Conservation (phyloP, 208 protist genomes). For the Herpetomonas muscarum region DNA sequence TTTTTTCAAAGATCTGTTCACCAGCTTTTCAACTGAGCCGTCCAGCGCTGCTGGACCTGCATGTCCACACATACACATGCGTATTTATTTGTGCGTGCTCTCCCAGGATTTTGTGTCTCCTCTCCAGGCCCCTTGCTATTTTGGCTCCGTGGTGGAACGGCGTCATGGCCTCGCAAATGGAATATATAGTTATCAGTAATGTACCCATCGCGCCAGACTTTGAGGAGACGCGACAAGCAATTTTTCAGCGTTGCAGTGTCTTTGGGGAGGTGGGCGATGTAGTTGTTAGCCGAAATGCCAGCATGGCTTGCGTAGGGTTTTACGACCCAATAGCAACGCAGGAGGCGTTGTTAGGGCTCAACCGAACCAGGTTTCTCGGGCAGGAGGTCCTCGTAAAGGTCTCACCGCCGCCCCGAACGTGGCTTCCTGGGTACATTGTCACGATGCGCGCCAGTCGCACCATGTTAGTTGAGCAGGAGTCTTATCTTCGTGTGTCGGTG, state of each 20-base stretch:
- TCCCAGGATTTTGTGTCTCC: too few species aligned
- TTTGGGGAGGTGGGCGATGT: slow-evolving; percentile 51
- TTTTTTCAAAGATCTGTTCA: too few species aligned
- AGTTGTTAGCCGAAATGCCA: slow-evolving; percentile 37
- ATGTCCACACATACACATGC: too few species aligned
- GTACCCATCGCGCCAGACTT: too few species aligned
- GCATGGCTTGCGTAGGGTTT: slow-evolving; percentile 53
- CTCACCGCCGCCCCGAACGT: slow-evolving; percentile 32
- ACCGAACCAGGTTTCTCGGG: slow-evolving; percentile 64
- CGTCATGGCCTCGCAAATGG: too few species aligned
- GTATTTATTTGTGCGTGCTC: too few species aligned
- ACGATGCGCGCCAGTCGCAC: slow-evolving; percentile 32
- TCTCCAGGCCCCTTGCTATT: too few species aligned
- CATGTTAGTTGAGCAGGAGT: slow-evolving; percentile 42
- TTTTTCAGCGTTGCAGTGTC: slow-evolving; percentile 39
- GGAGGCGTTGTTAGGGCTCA: slow-evolving; percentile 54
- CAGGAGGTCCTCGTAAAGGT: slow-evolving; percentile 34
- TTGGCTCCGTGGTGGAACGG: too few species aligned
- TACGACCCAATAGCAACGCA: slow-evolving; percentile 54
- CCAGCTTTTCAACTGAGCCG: too few species aligned
- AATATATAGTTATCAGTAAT: too few species aligned
- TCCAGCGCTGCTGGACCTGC: too few species aligned
- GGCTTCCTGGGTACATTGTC: slow-evolving; percentile 50
- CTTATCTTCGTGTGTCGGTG: slow-evolving; percentile 51
- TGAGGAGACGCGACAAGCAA: slow-evolving; percentile 33